Evolutionary conservation across 306 rosid species (phyloP).

Genomic region (Parietaria judaica): DNA sequence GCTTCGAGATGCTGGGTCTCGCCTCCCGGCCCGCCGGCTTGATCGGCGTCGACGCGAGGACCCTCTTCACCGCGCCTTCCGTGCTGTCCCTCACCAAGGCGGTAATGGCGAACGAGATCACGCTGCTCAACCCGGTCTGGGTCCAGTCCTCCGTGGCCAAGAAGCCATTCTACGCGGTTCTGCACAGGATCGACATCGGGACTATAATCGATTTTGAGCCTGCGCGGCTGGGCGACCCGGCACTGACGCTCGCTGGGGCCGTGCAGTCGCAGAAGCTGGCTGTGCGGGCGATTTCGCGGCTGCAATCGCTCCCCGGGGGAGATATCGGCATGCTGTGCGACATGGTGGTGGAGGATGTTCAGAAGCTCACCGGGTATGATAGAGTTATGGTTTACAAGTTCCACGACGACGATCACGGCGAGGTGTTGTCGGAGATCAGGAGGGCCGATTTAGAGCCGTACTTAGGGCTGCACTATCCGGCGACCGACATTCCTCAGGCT

Average conservation of each 20-base stretch:
- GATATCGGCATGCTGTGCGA: constrained; percentile 60
- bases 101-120: constrained; percentile 43
- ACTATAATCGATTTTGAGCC: constrained; percentile 82
- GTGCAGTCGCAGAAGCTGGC: constrained; percentile 82
- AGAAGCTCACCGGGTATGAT: constrained; percentile 74
- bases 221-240: constrained; percentile 50
- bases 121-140: constrained; percentile 65
- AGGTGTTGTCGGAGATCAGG: constrained; percentile 71
- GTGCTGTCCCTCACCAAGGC: constrained; percentile 55
- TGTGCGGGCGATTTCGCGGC: constrained; percentile 71
- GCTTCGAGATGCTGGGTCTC: constrained; percentile 53
- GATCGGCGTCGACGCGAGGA: constrained; percentile 54
- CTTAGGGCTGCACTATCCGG: constrained; percentile 77
- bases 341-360: constrained; percentile 62
- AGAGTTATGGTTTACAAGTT: constrained; percentile 87
- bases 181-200: constrained; percentile 81
- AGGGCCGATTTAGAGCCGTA: constrained; percentile 67
- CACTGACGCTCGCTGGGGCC: constrained; percentile 67
- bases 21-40: constrained; percentile 16
- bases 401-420: constrained; percentile 87
- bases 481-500: constrained; percentile 79
- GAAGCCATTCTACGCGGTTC: constrained; percentile 71
- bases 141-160: constrained; percentile 42
- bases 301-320: constrained; percentile 70
- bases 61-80: constrained; percentile 58